Evolutionary conservation across 768 basidiomycete species (phyloP).

Genomic region (Amanita rubescens): DNA sequence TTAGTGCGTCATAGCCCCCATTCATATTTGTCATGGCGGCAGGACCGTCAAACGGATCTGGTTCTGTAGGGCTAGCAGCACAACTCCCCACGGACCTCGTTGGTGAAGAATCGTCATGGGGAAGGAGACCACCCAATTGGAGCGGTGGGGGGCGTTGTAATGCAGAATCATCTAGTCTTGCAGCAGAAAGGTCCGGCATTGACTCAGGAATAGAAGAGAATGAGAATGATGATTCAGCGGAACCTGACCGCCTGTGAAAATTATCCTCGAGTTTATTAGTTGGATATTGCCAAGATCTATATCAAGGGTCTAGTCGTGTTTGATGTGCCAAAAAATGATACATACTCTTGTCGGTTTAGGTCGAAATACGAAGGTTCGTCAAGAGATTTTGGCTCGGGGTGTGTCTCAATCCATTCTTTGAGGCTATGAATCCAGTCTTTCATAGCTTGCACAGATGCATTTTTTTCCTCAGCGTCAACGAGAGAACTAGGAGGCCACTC

Average conservation of each 20-base stretch:
- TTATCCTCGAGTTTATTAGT: slow-evolving; percentile 27
- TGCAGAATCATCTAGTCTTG: slow-evolving; percentile 16
- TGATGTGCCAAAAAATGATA: slow-evolving; percentile 6
- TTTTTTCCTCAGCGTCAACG: slow-evolving; percentile 34
- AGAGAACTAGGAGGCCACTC: slow-evolving; percentile 81
- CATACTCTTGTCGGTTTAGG: slow-evolving; percentile 34
- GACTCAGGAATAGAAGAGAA: slow-evolving; percentile 40
- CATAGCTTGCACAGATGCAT: slow-evolving; percentile 43
- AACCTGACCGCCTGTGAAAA: slow-evolving; percentile 54
- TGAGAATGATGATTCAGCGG: slow-evolving; percentile 51
- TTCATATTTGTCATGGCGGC: slow-evolving; percentile 18
- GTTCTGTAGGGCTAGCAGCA: slow-evolving; percentile 51
- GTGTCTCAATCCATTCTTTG: slow-evolving; percentile 68
- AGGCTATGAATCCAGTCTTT: slow-evolving; percentile 66
- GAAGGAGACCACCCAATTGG: slow-evolving; percentile 36
- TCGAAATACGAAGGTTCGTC: slow-evolving; percentile 44
- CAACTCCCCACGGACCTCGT: slow-evolving; percentile 46
- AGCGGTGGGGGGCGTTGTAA: slow-evolving; percentile 41
- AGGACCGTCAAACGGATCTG: slow-evolving; percentile 35
- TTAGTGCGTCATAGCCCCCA: slow-evolving; percentile 12
- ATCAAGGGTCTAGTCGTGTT: neutral
- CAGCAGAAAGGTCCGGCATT: slow-evolving; percentile 19
- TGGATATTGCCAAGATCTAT: slow-evolving; percentile 38
- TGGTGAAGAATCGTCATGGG: slow-evolving; percentile 34
- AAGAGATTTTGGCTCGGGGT: slow-evolving; percentile 30